Conservation (phyloP, 805 yeast species). For the Kodamaea neixiangensis region DNA sequence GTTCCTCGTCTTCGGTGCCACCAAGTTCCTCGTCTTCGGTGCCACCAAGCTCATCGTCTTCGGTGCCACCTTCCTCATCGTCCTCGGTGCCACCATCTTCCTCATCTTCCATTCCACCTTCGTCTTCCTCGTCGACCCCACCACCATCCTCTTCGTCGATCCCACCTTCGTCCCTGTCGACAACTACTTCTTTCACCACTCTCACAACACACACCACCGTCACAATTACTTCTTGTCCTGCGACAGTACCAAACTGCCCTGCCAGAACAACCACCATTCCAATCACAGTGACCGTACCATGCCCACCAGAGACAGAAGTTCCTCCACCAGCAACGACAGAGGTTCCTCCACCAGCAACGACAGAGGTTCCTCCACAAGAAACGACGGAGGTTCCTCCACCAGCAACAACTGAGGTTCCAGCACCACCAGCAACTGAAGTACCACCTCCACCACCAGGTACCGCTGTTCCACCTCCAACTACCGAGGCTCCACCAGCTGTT, state of each 20-base stretch:
- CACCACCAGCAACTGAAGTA: background rate
- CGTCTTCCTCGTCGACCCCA: background rate
- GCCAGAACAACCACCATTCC: slow-evolving; percentile 20
- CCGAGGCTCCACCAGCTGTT: background rate
- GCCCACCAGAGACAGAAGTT: background rate
- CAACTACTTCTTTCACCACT: slow-evolving; percentile 2
- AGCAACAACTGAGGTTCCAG: slow-evolving; percentile 4
- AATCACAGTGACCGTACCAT: background rate
- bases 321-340: background rate
- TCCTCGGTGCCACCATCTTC: background rate
- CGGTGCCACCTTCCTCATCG: background rate
- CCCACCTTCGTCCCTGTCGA: background rate
- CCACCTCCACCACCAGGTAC: background rate
- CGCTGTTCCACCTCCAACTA: background rate
- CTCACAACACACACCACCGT: slow-evolving; percentile 25
- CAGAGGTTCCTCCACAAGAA: background rate
- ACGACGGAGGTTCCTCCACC: slow-evolving; percentile 9
- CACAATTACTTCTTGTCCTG: slow-evolving; percentile 27
- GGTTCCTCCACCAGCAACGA: background rate
- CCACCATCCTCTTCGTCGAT: background rate
- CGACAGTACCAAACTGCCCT: slow-evolving; percentile 24
- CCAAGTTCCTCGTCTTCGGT: background rate
- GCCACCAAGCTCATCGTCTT: background rate
- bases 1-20: background rate
- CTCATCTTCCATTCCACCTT: background rate